These are phyloP conservation scores for Plasmodium relictum DNA, from an alignment of 169 alveolate genomes.

Conservation along the genomic window DNA sequence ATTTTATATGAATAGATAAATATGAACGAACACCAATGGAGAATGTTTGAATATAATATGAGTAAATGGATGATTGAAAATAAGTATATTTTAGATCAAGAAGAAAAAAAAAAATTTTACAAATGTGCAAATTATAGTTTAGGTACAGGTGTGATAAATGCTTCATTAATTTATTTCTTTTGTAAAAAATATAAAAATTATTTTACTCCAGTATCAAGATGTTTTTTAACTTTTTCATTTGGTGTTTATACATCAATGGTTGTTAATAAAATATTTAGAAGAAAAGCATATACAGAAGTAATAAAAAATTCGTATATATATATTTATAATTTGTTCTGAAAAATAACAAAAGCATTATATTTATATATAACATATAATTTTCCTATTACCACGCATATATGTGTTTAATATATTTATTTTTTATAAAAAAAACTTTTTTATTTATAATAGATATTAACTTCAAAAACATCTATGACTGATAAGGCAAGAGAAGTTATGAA, in stretches of 20 bases:
- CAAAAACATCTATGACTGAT: conserved; percentile 64
- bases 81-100: conserved; percentile 58
- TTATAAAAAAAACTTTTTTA: background rate
- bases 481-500: conserved; percentile 63
- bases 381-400: background rate
- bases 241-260: conserved; percentile 68
- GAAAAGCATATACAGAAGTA: conserved; percentile 68
- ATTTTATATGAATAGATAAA: conserved; percentile 26
- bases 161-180: conserved; percentile 42
- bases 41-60: conserved; percentile 66
- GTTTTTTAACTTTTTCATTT: conserved; percentile 56
- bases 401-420: background rate
- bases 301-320: background rate
- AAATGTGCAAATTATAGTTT: conserved; percentile 71
- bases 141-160: conserved; percentile 57
- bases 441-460: conserved; percentile 38
- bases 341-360: conserved; percentile 12
- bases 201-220: conserved; percentile 45
- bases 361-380: conserved; percentile 16
- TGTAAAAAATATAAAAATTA: conserved; percentile 51
- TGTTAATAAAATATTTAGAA: conserved; percentile 56
- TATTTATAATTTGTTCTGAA: background rate
- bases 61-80: conserved; percentile 75
- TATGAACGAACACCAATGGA: conserved; percentile 72
- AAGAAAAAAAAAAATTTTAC: conserved; percentile 62